A percentile compares a stretch with the other conserved stretches of the same genome.
phyloP scores from a whole-genome alignment of 805 yeast genomes.

The Lipomyces yamadae region DNA sequence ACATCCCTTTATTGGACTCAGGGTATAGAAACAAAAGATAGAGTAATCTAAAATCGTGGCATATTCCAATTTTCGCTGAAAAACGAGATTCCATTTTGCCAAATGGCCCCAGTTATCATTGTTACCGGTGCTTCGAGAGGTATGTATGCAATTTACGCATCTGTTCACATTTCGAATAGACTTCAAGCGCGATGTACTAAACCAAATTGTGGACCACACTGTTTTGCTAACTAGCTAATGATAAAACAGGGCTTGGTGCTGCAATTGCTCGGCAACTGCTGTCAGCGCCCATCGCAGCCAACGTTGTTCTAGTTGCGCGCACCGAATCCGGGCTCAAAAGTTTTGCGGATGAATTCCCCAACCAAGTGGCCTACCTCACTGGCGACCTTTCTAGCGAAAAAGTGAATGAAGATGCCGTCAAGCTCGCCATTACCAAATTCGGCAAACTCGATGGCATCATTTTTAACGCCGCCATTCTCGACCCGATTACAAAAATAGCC shows the following conservation, averaged over 20 bases:
- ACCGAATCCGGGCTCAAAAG: conserved; percentile 24
- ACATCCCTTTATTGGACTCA: background rate
- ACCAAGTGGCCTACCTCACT: conserved; percentile 43
- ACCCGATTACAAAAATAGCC: conserved; percentile 65
- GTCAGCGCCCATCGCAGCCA: conserved; percentile 43
- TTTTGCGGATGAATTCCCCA: conserved; percentile 34
- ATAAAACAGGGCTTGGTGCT: conserved; percentile 58
- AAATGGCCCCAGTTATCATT: conserved; percentile 33
- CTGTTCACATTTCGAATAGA: background rate
- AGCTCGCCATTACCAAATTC: conserved; percentile 51
- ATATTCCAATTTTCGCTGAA: background rate
- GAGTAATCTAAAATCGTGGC: background rate
- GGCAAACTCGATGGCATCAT: conserved; percentile 56
- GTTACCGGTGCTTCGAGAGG: conserved; percentile 50
- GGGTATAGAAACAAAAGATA: background rate
- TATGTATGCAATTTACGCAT: conserved; percentile 13
- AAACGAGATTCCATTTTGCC: background rate
- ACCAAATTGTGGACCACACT: no score
- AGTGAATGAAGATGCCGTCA: conserved; percentile 49
- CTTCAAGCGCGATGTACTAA: background rate
- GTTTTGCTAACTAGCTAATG: background rate
- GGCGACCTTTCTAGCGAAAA: conserved; percentile 60
- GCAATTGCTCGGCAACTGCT: conserved; percentile 65
- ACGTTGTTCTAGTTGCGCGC: conserved; percentile 51
- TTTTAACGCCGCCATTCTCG: conserved; percentile 77